phyloP scores from a whole-genome alignment of 352 stramenopile genomes.

The Chloridella minuta region DNA sequence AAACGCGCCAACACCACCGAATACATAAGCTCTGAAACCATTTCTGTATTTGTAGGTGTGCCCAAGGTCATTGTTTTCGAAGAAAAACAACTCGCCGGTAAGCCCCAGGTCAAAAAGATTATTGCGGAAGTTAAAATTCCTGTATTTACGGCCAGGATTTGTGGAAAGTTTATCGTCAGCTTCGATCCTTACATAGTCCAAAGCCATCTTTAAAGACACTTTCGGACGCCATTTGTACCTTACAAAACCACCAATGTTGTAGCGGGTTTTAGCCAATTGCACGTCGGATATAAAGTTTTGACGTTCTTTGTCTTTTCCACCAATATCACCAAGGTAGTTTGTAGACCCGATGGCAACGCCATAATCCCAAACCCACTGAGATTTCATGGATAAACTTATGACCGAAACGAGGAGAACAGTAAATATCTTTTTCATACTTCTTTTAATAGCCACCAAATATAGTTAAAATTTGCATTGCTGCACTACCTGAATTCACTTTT shows the following conservation, averaged over 20 bases:
- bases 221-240: neutral
- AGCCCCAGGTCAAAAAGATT: neutral
- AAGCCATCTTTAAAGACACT: neutral
- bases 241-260: neutral
- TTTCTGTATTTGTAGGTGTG: neutral
- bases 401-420: no score
- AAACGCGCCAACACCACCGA: neutral
- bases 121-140: neutral
- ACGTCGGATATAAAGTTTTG: neutral
- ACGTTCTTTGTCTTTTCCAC: neutral
- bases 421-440: no score
- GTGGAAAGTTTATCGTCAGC: neutral
- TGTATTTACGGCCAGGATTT: neutral
- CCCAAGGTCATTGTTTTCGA: neutral
- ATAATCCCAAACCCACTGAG: neutral
- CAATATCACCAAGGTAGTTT: neutral
- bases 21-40: neutral
- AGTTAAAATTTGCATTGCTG: no score
- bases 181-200: neutral
- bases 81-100: neutral
- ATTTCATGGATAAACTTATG: neutral
- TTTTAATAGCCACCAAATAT: no score
- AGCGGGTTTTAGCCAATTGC: neutral
- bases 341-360: neutral
- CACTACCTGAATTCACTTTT: no score